Evolutionary conservation across 116 monocot species (phyloP).

Genomic region (Zostera marina): DNA sequence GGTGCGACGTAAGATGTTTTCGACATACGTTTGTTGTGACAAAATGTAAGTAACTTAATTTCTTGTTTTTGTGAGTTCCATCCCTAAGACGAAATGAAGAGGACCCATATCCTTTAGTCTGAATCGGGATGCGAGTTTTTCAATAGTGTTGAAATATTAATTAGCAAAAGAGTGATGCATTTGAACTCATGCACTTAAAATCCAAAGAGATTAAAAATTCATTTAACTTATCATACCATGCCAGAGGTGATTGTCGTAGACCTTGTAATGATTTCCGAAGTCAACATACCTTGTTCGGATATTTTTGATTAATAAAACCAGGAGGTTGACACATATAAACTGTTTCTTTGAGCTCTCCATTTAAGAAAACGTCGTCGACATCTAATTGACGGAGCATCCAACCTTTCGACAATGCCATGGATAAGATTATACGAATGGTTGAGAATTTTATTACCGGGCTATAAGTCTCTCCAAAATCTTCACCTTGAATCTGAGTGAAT

Average conservation of each 20-base stretch:
- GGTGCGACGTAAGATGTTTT: too few relatives aligned
- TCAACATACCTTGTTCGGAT: not conserved
- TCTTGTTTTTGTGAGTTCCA: too few relatives aligned
- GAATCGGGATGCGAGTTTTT: too few relatives aligned
- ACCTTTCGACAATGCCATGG: not conserved
- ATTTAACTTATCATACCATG: not conserved
- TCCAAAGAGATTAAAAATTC: too few relatives aligned
- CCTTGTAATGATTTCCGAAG: not conserved
- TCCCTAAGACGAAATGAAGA: too few relatives aligned
- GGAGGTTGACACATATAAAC: not conserved
- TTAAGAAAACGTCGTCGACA: not conserved
- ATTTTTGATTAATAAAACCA: not conserved
- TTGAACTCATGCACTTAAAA: not conserved
- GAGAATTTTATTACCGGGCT: not conserved
- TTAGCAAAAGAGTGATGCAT: too few relatives aligned
- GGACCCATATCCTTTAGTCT: too few relatives aligned
- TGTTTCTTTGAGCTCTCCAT: not conserved
- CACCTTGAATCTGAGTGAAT: not conserved
- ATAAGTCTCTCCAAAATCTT: not conserved
- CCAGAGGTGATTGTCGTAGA: not conserved
- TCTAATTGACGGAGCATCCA: not conserved
- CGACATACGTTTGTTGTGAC: too few relatives aligned
- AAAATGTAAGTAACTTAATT: too few relatives aligned
- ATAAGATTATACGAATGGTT: not conserved
- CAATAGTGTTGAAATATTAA: too few relatives aligned